Base-by-base conservation (phyloP, 2,329 filamentous ascomycete genomes). In the Bipolaris cookei region DNA sequence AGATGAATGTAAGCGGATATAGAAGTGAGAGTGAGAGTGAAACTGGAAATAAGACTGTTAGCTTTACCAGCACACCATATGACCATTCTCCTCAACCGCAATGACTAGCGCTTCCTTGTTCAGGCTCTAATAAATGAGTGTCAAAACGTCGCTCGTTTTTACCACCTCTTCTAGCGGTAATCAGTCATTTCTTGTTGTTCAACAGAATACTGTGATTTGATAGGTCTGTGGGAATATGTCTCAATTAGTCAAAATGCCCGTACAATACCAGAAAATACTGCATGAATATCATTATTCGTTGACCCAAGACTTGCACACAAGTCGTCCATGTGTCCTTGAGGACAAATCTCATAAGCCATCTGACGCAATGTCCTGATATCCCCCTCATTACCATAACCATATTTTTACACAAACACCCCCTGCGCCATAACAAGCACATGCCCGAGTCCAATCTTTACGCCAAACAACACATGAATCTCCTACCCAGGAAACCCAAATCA, bases 201-300 rank as follows among this genome's bases (percentile, higher is more conserved):
- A 10, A 6, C 4, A 21, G 16, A 13, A 21, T 6, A 35, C n/a
- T 14, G 32, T n/a, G 34, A 39, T 18, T 18, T 3, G 37, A 20
- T 2, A 8, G 10, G 11, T 21, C 8, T 13, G 2, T 21, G 18
- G 2, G 16, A 13, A 7, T 21, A 42, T 8, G 8, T 11, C 21
- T 25, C 23, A 23, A 21, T 39, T 6, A 5, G 38, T 21, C 13
- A 42, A 25, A 14, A 10, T 3, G 7, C n/a, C 6, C 13, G 39
- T 25, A 42, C 11, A 10, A 28, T 6, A 37, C 20, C 20, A 25
- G 7, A 5, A 35, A 10, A 14, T 23, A 23, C 44, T 42, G 14
- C 39, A 18, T 42, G 11, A 37, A 35, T 37, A 35, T 42, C 52
- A 45, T 55, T 55, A 55, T 43, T 55, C 46, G 46, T 55, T 35